A percentile compares a stretch with the other conserved stretches of the same genome.
Conservation (phyloP, 495 filamentous ascomycete species). For the Darksidea phi region DNA sequence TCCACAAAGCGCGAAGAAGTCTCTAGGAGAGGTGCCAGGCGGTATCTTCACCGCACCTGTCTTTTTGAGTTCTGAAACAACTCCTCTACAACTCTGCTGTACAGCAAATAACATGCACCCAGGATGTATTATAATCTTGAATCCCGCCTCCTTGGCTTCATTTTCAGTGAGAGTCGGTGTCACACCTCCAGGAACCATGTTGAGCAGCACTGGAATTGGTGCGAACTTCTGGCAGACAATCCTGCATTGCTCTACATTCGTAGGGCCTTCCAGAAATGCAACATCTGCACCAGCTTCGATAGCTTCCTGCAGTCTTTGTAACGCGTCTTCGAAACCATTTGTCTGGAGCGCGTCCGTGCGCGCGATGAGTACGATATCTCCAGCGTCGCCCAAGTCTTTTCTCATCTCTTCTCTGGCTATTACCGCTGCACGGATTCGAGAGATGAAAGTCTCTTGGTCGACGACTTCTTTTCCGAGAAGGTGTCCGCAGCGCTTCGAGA, state of each 20-base stretch:
- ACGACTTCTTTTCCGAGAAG: constrained; percentile 54
- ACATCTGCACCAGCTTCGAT: constrained; percentile 56
- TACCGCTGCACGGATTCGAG: constrained; percentile 45
- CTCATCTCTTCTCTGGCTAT: constrained; percentile 46
- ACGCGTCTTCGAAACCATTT: constrained; percentile 57
- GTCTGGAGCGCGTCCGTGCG: constrained; percentile 61
- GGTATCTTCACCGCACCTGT: background rate
- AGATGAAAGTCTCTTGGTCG: constrained; percentile 47
- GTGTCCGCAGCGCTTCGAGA: constrained; percentile 50
- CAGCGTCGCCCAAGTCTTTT: constrained; percentile 20
- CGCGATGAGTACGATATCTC: constrained; percentile 61
- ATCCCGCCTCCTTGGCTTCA: constrained; percentile 58
- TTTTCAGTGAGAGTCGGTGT: constrained; percentile 54
- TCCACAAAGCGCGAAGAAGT: background rate
- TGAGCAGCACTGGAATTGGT: constrained; percentile 57
- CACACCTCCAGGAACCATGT: constrained; percentile 59
- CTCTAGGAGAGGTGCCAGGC: background rate
- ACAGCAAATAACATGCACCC: background rate
- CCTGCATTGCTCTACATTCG: constrained; percentile 51
- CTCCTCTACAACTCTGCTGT: background rate
- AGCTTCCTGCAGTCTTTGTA: constrained; percentile 55
- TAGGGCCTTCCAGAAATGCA: constrained; percentile 59
- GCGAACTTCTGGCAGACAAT: constrained; percentile 54
- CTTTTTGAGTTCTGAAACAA: background rate
- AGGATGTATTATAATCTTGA: constrained; percentile 55